Conservation (phyloP, 2,329 filamentous ascomycete species). For the Elsinoe perseae region DNA sequence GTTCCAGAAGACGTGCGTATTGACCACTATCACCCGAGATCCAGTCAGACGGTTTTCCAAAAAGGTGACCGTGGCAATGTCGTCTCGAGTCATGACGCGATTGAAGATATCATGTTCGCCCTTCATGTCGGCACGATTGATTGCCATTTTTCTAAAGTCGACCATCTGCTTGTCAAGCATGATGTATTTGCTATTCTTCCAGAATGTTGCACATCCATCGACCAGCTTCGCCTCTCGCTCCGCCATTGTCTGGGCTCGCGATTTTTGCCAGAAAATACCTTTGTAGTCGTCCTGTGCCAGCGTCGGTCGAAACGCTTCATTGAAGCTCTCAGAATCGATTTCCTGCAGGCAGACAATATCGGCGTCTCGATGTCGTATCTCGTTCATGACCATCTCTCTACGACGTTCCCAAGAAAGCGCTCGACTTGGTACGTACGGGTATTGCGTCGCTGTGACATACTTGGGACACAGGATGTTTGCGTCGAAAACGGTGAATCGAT, state of each 20-base stretch:
- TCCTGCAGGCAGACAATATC: constrained; percentile 93
- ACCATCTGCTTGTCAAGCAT: constrained; percentile 89
- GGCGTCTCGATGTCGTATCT: constrained; percentile 69
- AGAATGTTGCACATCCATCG: constrained; percentile 95
- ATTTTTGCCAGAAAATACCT: constrained; percentile 86
- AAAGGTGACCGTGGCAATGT: constrained; percentile 87
- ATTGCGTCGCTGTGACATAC: constrained; percentile 75
- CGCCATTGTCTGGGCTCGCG: constrained; percentile 81
- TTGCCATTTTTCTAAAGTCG: constrained; percentile 84
- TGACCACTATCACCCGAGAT: constrained; percentile 84
- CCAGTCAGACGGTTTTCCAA: constrained; percentile 87
- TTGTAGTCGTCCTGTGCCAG: constrained; percentile 85
- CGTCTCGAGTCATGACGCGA: constrained; percentile 95
- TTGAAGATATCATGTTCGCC: constrained; percentile 97
- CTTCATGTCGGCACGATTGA: constrained; percentile 94
- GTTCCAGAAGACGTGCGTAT: constrained; percentile 94
- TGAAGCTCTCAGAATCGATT: constrained; percentile 84
- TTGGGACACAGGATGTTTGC: constrained; percentile 97
- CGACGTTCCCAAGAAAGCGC: constrained; percentile 84
- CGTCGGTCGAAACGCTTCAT: constrained; percentile 81
- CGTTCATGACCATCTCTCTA: constrained; percentile 71
- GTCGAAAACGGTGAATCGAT: constrained; percentile 77
- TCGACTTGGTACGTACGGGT: constrained; percentile 79
- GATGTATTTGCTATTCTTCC: constrained; percentile 90
- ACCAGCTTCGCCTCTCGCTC: constrained; percentile 84